Base-by-base conservation (phyloP, 495 filamentous ascomycete genomes). In the Hypoxylon cercidicola region DNA sequence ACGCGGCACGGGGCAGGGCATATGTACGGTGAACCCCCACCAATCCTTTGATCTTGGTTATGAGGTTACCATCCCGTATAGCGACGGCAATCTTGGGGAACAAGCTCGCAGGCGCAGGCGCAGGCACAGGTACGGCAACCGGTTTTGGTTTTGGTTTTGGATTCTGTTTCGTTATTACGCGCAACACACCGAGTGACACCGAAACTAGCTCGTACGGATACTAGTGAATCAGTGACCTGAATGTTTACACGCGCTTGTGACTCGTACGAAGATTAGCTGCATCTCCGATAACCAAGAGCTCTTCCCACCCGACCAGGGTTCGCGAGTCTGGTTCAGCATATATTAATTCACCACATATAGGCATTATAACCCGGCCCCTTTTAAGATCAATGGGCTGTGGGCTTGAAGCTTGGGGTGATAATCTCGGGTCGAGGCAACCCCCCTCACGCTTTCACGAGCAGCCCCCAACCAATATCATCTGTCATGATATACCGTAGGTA, bases 281-380 rank as follows among this genome's bases (percentile, higher is more conserved):
- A 69, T 69, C 56, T 61, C 56, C 56, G 66, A 69, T 66, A 69
- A 16, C 57, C 30, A 32, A 57, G 34, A 52, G 59, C 60, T 57
- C 49, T 57, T 55, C 30, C 46, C 18, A 40, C 30, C 56, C 20
- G 55, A 52, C 69, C 74, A 60, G 74, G 74, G 58, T 74, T 58
- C 41, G 21, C 48, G 34, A 46, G 48, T 72, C 59, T 47, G 64
- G 73, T 69, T 66, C 62, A 69, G 57, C 34, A 68, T 78, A 78
- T 80, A 80, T 77, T 75, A 75, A 71, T 68, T 68, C 69, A 76
- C 63, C 73, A 75, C 60, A 77, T 78, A 79, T 79, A 77, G 70
- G 63, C 77, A 68, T 74, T 70, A 69, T 63, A 72, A 68, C 67
- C 71, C 66, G 72, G 67, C 62, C 62, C 67, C 71, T 62, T 68